phyloP scores from a whole-genome alignment of 305 asterid genomes.

The Salvia sclarea region DNA sequence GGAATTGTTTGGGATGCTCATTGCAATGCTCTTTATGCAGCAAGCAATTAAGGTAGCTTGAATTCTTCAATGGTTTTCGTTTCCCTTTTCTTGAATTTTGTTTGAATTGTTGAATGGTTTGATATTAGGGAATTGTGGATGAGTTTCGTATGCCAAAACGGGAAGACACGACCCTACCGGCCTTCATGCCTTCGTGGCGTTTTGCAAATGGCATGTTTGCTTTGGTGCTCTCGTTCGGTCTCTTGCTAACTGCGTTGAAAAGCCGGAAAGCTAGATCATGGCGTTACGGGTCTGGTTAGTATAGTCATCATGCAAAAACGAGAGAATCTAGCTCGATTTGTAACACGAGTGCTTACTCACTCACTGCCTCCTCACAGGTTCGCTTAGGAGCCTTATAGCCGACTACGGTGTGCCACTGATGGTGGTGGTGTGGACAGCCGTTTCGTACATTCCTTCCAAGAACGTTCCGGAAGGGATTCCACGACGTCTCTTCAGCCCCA shows the following conservation, averaged over 20 bases:
- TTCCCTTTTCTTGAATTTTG: background rate
- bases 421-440: conserved; percentile 88
- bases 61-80: background rate
- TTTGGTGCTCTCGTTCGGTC: conserved; percentile 76
- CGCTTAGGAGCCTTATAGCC: conserved; percentile 80
- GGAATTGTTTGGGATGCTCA: conserved; percentile 88
- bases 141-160: conserved; percentile 81
- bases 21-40: conserved; percentile 98
- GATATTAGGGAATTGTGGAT: conserved; percentile 74
- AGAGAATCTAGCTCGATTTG: conserved; percentile 1
- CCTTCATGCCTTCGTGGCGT: conserved; percentile 78
- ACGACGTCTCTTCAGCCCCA: conserved; percentile 87
- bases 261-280: conserved; percentile 91
- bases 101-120: conserved; percentile 2
- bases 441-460: conserved; percentile 69
- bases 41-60: conserved; percentile 76
- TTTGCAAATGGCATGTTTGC: conserved; percentile 93
- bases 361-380: conserved; percentile 50
- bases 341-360: background rate
- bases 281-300: conserved; percentile 83
- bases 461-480: conserved; percentile 89
- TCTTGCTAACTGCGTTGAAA: conserved; percentile 64
- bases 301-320: background rate
- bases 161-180: conserved; percentile 42
- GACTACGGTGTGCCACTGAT: conserved; percentile 95